phyloP scores from a whole-genome alignment of 768 basidiomycete species.

The Boletus rubroflammeus region DNA sequence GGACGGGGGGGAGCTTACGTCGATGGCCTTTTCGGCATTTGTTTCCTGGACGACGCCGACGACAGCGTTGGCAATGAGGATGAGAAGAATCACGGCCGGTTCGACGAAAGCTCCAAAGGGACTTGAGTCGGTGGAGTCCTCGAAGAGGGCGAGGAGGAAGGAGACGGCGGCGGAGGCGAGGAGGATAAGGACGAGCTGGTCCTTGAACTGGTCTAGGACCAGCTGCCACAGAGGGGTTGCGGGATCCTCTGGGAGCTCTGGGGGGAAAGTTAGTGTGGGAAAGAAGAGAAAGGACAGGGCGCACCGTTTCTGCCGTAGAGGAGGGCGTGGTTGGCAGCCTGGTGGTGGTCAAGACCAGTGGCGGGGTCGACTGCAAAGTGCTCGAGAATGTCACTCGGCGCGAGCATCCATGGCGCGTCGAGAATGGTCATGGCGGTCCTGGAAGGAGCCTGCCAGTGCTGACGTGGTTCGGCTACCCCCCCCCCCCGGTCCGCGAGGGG shows the following conservation, averaged over 20 bases:
- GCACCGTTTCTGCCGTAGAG: constrained; percentile 85
- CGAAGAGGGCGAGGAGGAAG: constrained; percentile 86
- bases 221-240: constrained; percentile 91
- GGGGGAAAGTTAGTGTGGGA: constrained; percentile 1
- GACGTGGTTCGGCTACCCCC: constrained; percentile 3
- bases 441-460: background rate
- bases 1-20: constrained; percentile 54
- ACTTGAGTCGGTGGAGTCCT: constrained; percentile 64
- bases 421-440: constrained; percentile 35
- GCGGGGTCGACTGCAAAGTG: constrained; percentile 65
- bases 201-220: constrained; percentile 98
- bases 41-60: constrained; percentile 97
- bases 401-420: constrained; percentile 77
- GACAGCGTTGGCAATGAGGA: constrained; percentile 93
- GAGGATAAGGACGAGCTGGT: constrained; percentile 95
- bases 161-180: constrained; percentile 92
- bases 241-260: constrained; percentile 91
- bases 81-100: constrained; percentile 90
- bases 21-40: constrained; percentile 95
- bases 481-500: constrained; percentile 7
- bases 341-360: constrained; percentile 60
- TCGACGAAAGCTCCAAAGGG: constrained; percentile 90
- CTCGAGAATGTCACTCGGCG: constrained; percentile 64
- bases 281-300: constrained; percentile 9
- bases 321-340: constrained; percentile 69